These are phyloP conservation scores for Geosmithia flava DNA, from an alignment of 2,329 filamentous ascomycete species.

Conservation along the genomic window DNA sequence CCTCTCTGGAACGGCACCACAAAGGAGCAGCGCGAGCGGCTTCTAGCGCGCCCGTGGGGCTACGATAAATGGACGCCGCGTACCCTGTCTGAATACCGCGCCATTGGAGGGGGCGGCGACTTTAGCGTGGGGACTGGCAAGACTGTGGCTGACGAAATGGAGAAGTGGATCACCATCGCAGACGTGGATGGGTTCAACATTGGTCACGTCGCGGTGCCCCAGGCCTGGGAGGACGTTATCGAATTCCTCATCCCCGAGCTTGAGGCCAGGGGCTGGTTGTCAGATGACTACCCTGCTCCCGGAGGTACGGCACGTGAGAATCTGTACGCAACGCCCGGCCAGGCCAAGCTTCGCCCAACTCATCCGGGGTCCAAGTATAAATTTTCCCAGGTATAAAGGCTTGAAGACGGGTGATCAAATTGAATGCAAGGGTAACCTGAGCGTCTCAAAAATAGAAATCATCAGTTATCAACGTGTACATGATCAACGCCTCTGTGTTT, in stretches of 20 bases:
- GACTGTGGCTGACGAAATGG: constrained; percentile 18
- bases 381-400: background rate
- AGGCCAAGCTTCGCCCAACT: background rate
- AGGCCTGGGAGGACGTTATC: constrained; percentile 3
- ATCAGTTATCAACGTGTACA: too few relatives aligned
- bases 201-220: constrained; percentile 8
- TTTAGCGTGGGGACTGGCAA: constrained; percentile 16
- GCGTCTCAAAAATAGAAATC: too few relatives aligned
- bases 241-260: constrained; percentile 10
- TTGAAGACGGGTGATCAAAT: too few relatives aligned
- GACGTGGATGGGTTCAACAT: constrained; percentile 6
- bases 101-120: constrained; percentile 16
- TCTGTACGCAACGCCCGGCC: constrained; percentile 25
- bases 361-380: background rate
- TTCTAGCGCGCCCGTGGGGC: constrained; percentile 10
- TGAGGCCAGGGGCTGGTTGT: constrained; percentile 10
- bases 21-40: constrained; percentile 32
- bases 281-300: constrained; percentile 16
- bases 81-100: constrained; percentile 17
- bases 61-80: constrained; percentile 20
- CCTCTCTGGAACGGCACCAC: constrained; percentile 23
- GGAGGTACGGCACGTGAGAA: constrained; percentile 41
- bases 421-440: too few relatives aligned
- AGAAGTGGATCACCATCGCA: constrained; percentile 12
- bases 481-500: too few relatives aligned